Conservation (phyloP, 140 eudicot genomes). For the Stevia rebaudiana region DNA sequence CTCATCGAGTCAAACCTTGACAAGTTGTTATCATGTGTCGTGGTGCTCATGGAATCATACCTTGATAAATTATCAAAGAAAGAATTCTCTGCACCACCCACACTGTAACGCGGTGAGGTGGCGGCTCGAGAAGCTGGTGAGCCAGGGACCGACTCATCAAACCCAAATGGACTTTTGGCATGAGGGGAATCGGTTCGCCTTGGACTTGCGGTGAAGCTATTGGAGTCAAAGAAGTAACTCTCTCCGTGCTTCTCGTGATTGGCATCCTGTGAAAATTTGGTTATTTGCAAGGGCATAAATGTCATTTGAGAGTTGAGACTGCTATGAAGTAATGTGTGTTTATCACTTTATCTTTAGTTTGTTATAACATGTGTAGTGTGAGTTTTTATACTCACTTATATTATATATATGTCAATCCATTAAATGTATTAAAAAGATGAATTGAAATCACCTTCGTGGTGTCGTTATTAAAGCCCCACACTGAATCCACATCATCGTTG, state of each 20-base stretch:
- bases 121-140: conserved; percentile 65
- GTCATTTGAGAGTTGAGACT: background rate
- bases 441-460: conserved; percentile 49
- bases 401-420: background rate
- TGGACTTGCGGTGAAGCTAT: conserved; percentile 66
- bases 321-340: background rate
- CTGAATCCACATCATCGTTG: conserved; percentile 86
- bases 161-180: conserved; percentile 49
- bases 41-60: conserved; percentile 66
- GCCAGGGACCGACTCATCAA: conserved; percentile 79
- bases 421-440: conserved; percentile 11
- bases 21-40: conserved; percentile 36
- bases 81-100: conserved; percentile 54
- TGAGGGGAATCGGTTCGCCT: conserved; percentile 51
- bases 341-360: background rate
- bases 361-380: background rate
- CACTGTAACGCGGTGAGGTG: conserved; percentile 70
- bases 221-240: conserved; percentile 61
- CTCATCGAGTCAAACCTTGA: conserved; percentile 65
- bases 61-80: conserved; percentile 63
- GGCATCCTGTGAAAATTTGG: conserved; percentile 43
- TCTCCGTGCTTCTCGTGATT: conserved; percentile 65
- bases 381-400: background rate
- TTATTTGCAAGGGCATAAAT: conserved; percentile 3
- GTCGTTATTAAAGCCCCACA: conserved; percentile 72